phyloP scores from a whole-genome alignment of 1,284 basidiomycete species.

The Apiotrichum gracile region DNA sequence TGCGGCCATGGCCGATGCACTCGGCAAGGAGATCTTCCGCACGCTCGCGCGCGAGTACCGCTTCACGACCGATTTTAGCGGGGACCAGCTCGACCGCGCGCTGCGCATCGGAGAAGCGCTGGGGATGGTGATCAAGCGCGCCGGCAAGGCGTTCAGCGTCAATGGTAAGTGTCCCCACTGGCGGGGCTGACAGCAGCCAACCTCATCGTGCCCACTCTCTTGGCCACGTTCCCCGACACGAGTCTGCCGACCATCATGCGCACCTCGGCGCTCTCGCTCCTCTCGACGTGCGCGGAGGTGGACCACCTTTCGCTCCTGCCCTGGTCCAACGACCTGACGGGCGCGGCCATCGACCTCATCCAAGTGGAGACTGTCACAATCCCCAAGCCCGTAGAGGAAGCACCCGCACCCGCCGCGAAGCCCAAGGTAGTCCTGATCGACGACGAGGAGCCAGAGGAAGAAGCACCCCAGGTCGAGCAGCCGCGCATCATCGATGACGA shows the following conservation, averaged over 20 bases:
- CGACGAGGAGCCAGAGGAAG: constrained; percentile 19
- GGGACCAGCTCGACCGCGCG: constrained; percentile 67
- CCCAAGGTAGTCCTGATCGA: constrained; percentile 15
- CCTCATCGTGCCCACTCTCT: constrained; percentile 64
- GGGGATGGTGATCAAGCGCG: constrained; percentile 67
- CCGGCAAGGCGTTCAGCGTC: constrained; percentile 62
- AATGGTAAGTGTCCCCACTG: constrained; percentile 55
- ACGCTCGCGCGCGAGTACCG: constrained; percentile 62
- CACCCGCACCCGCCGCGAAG: neutral
- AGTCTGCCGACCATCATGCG: constrained; percentile 66
- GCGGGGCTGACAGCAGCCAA: constrained; percentile 51
- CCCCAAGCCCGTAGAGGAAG: constrained; percentile 1
- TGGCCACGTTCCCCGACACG: constrained; percentile 56
- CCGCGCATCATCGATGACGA: constrained; percentile 51
- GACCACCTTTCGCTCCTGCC: constrained; percentile 58
- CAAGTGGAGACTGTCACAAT: constrained; percentile 60
- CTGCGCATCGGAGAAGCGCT: constrained; percentile 86
- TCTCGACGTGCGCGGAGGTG: constrained; percentile 65
- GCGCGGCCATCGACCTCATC: constrained; percentile 68
- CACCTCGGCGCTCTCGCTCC: constrained; percentile 73
- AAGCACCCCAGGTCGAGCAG: constrained; percentile 4
- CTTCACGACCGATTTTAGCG: constrained; percentile 49
- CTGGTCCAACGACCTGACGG: constrained; percentile 59
- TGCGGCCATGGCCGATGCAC: constrained; percentile 67
- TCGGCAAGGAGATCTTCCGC: constrained; percentile 66